Evolutionary conservation across 2,329 filamentous ascomycete species (phyloP), one percentile per base, ranked within the genome.

Genomic region (Fusarium anthophilum): DNA sequence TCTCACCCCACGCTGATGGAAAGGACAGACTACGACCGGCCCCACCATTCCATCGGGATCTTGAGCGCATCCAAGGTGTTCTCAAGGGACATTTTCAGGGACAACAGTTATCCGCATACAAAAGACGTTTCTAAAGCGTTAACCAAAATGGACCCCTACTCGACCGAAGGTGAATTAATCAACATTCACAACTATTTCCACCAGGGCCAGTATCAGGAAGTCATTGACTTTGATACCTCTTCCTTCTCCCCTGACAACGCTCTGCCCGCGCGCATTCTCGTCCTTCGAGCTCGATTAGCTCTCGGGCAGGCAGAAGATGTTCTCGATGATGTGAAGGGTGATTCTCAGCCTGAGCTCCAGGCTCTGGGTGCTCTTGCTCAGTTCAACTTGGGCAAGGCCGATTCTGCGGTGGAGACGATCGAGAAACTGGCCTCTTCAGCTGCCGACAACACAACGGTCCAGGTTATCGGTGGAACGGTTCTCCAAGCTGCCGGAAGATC

Each of bases 141-240:
- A 76, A 76, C 73, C 79, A 81, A 83, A 75, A 93, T 93, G 91
- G 91, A 93, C 82, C 90, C 91, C 75, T 93, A 91, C 82, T 92
- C 90, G 54, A 87, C 90, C 74, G 91, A 93, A 83, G 91, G 91
- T 84, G 91, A 93, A 85, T 84, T 93, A 78, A 89, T 93, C 82
- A 92, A 91, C 84, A 89, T 93, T 74, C 90, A 92, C 85, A 92
- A 90, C 83, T 83, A 90, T 84, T 93, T 92, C 84, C 88, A 92
- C 82, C 90, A 92, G 83, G 95, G 94, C 81, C 95, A 97, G 87
- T 98, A 94, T 88, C 89, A 94, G 80, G 88, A 92, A 80, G 95
- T 97, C 73, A 84, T 97, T 83, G 92, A 96, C 85, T 97, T 95
- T 84, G 93, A 97, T 83, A 92, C 91, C 48, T 91, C 92, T 11